Evolutionary conservation across 257 asterid species (phyloP), one percentile per base, ranked within the genome.

Genomic region (Primulina huaijiensis): DNA sequence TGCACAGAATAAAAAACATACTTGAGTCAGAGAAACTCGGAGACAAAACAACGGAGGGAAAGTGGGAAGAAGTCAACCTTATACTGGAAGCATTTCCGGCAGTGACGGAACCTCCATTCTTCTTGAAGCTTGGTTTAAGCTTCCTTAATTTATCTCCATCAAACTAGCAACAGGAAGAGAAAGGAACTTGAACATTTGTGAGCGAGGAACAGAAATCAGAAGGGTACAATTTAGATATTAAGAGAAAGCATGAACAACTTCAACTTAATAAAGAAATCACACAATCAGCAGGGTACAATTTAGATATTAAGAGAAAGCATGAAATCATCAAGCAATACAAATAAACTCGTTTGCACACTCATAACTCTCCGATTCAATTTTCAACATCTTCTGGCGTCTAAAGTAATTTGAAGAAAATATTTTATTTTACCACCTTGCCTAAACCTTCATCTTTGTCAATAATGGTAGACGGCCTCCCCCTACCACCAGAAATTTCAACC

Each of bases 41-140:
- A 52, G 38, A 60, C 60, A 69, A n/a, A 65, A 3, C 31, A 7
- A 75, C 52, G 50, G 70, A 69, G 70, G 69, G 67, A 66, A 61
- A 58, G 74, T 75, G 65, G 64, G 60, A 77, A 64, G 61, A 71
- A 68, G 37, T 62, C 21, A 67, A 92, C 99, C 99, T 94, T 80
- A 94, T 89, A 75, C 78, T 86, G 70, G 99, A 94, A 74, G 97
- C 90, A 83, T 94, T 94, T 81, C 99, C 98, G 25, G 99, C 98
- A 60, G 99, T 91, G 38, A 94, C 96, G 64, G 99, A 77, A 81
- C 99, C 99, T 68, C 96, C 97, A 20, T 81, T 82, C 65, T 64
- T 69, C 85, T 89, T 91, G 81, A 94, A 94, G 80, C 93, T 91
- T 69, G 98, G 95, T 60, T 82, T 80, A 46, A 94, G 99, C 83